These are phyloP conservation scores for Penicillium palitans DNA, from an alignment of 2,329 filamentous ascomycete genomes.

Conservation along the genomic window DNA sequence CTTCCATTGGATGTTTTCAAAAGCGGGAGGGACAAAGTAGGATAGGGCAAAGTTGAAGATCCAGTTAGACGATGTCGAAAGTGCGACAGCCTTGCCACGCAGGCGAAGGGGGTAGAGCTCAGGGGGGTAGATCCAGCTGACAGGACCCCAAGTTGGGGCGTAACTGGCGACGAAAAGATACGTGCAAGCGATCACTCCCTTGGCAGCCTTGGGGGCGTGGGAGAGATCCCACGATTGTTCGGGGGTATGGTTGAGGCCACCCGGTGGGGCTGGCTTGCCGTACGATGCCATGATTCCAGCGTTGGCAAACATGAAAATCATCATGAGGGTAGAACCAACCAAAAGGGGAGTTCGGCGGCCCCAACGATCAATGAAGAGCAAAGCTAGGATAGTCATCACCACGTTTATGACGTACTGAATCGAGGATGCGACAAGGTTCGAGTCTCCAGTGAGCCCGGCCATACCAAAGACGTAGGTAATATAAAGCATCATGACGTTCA, in stretches of 20 bases:
- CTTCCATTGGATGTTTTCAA: conserved; percentile 57
- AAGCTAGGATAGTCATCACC: conserved; percentile 71
- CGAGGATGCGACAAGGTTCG: conserved; percentile 64
- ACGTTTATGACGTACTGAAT: conserved; percentile 81
- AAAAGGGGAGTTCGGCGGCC: conserved; percentile 69
- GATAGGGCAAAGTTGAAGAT: conserved; percentile 58
- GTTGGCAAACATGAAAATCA: conserved; percentile 45
- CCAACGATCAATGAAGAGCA: conserved; percentile 74
- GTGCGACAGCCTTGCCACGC: conserved; percentile 63
- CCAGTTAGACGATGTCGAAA: conserved; percentile 64
- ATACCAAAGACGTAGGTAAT: conserved; percentile 67
- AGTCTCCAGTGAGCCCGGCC: conserved; percentile 62
- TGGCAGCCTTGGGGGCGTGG: conserved; percentile 54
- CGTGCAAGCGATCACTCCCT: conserved; percentile 68
- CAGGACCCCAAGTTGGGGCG: conserved; percentile 64
- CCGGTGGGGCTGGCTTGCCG: conserved; percentile 43
- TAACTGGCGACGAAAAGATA: conserved; percentile 72
- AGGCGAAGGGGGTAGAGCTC: conserved; percentile 64
- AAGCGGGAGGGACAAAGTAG: conserved; percentile 59
- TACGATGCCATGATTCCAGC: conserved; percentile 43
- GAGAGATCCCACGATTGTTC: conserved; percentile 43
- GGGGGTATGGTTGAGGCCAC: conserved; percentile 36
- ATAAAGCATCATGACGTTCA: conserved; percentile 76
- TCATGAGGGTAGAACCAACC: conserved; percentile 65
- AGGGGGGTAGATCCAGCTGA: conserved; percentile 60